These are phyloP conservation scores for Mucor circinelloides DNA, from an alignment of 371 early-diverging fungal species.

Conservation along the genomic window DNA sequence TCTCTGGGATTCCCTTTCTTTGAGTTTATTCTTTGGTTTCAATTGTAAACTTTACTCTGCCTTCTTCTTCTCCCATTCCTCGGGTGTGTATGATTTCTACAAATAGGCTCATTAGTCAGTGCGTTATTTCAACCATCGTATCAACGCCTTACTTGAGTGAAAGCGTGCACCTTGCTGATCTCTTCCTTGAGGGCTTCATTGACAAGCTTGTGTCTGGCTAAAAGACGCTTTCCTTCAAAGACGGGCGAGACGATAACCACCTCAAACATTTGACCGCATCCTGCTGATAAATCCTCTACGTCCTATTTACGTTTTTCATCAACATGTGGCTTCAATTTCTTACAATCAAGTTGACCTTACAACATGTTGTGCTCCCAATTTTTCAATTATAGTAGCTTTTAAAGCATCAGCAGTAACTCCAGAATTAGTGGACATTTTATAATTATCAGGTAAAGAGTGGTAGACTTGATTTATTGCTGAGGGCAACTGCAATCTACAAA, in stretches of 20 bases:
- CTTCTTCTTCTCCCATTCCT: constrained; percentile 62
- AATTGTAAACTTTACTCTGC: constrained; percentile 12
- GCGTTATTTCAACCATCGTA: neutral
- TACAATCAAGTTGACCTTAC: constrained; percentile 36
- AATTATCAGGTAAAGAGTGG: neutral
- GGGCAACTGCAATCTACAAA: too few relatives aligned
- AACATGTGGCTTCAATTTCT: neutral
- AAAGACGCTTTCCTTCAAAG: constrained; percentile 72
- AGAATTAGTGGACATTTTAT: constrained; percentile 32
- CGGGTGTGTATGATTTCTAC: constrained; percentile 76
- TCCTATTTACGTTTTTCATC: constrained; percentile 32
- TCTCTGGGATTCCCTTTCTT: neutral
- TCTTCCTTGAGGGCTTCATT: constrained; percentile 78
- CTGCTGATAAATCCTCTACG: constrained; percentile 62
- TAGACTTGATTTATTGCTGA: too few relatives aligned
- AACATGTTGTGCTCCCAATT: constrained; percentile 62
- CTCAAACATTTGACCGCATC: constrained; percentile 84
- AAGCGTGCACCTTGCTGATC: constrained; percentile 80
- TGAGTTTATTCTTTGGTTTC: neutral
- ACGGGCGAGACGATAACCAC: constrained; percentile 71
- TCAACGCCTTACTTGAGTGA: constrained; percentile 67
- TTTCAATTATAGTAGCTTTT: constrained; percentile 49
- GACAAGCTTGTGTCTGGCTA: constrained; percentile 79
- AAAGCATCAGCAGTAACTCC: constrained; percentile 58
- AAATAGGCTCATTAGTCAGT: neutral